Conservation (phyloP, 1,284 basidiomycete species). For the Exsudoporus floridanus region DNA sequence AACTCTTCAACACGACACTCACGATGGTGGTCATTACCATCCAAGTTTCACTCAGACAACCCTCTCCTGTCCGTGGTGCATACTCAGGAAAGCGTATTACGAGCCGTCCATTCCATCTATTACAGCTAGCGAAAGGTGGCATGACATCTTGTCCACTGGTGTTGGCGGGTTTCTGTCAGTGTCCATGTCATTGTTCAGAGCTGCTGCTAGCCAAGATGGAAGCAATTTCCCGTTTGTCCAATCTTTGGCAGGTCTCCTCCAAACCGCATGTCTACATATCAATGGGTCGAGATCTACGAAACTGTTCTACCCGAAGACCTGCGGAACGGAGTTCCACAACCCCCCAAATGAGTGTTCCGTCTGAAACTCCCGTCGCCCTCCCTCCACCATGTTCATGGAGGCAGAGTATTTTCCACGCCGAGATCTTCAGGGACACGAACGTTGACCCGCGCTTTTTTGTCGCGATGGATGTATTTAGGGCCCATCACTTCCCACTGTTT, state of each 20-base stretch:
- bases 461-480: neutral
- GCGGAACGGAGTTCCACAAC: neutral
- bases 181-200: neutral
- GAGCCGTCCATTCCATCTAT: neutral
- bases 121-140: neutral
- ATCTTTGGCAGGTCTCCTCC: neutral
- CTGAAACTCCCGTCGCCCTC: no score
- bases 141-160: no score
- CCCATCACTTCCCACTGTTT: neutral
- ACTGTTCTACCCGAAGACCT: neutral
- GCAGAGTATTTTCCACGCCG: neutral
- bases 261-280: no score
- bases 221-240: neutral
- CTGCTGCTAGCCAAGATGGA: neutral
- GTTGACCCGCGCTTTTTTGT: neutral
- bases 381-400: neutral
- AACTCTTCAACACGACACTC: neutral
- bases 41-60: neutral
- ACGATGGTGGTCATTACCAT: no score
- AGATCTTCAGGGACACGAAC: neutral
- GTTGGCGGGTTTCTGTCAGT: neutral
- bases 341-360: neutral
- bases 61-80: neutral
- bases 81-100: neutral
- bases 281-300: neutral